A percentile compares a stretch with the other conserved stretches of the same genome.
Conservation (phyloP, 805 yeast species). For the Geotrichum ghanense region DNA sequence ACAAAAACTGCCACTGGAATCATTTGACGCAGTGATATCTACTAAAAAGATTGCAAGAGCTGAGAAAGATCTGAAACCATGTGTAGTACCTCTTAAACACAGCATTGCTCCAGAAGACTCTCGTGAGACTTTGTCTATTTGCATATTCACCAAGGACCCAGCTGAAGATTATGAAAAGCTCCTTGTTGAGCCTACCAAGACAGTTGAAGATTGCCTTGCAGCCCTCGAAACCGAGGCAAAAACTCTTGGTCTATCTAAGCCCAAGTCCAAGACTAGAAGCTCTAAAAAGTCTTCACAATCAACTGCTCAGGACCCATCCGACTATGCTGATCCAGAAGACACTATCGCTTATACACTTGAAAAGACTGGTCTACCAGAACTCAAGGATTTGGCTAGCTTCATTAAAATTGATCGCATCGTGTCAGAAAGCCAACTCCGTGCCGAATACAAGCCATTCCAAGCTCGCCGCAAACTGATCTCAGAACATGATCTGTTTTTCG, state of each 20-base stretch:
- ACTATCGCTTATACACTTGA: neutral
- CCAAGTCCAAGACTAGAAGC: no score
- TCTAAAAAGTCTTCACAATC: no score
- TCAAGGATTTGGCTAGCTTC: neutral
- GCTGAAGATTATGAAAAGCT: slow-evolving; percentile 27
- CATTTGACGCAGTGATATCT: slow-evolving; percentile 49
- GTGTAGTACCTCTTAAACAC: slow-evolving; percentile 15
- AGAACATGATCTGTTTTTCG: slow-evolving; percentile 65
- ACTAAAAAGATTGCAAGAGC: slow-evolving; percentile 54
- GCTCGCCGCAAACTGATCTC: slow-evolving; percentile 63
- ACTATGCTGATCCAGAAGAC: neutral
- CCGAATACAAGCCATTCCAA: slow-evolving; percentile 80
- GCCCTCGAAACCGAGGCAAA: neutral
- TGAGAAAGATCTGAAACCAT: slow-evolving; percentile 37
- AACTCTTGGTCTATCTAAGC: neutral
- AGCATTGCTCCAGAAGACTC: slow-evolving; percentile 14
- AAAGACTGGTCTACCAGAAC: neutral
- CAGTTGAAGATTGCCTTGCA: neutral
- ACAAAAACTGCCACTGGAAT: slow-evolving; percentile 16
- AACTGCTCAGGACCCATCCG: slow-evolving; percentile 15
- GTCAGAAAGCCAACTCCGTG: slow-evolving; percentile 37
- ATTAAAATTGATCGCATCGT: neutral
- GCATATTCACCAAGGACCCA: slow-evolving; percentile 64
- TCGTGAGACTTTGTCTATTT: slow-evolving; percentile 40
- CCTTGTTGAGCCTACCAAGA: neutral